Evolutionary conservation across 176 grass and related monocot genomes (phyloP), one percentile per base, ranked within the genome.

Genomic region (Zizania latifolia): DNA sequence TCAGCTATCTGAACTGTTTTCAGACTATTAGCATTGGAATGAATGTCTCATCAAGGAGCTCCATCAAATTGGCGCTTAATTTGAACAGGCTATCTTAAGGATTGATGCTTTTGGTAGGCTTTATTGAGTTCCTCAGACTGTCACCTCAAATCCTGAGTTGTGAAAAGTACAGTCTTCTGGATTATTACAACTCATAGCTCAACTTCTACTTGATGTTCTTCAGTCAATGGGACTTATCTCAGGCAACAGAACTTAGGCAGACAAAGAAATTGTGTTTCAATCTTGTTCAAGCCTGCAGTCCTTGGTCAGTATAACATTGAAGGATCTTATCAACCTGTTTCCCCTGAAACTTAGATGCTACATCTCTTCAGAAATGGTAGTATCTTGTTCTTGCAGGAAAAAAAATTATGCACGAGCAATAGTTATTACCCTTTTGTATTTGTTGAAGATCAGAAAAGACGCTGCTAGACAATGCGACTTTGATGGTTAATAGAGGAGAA

Each of bases 1-100:
- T 23, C 85, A 87, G 31, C 48, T 82, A 37, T 72, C 48, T 59
- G 21, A 82, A 77, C 66, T 87, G 2, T 87, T 71, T 58, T 1
- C 0, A 72, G 85, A 87, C 32, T 82, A 71, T 23, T 86, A 58
- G 28, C 38, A 37, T 71, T 2, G 0, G 30, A 19, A 3, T 82
- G 72, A 61, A 44, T 29, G 21, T 36, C 24, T 45, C 34, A 46
- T 76, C 45, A 70, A 31, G 39, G 30, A 35, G 56, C 32, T 53
- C 5, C 15, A n/a, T n/a, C 22, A 37, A 61, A 37, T 23, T n/a
- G 65, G 1, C 60, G 24, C 19, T 14, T 40, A 66, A 13, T 33
- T 53, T 72, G 14, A 33, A 50, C 36, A 9, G 4, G 10, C 27
- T 53, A 27, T 77, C 30, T 19, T 32, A 50, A 15, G n/a, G n/a